Percentiles rank a stretch among this genome's conserved stretches.
Evolutionary conservation across 73 alveolate genomes (phyloP).

Genomic region (Loxodes magnus): DNA sequence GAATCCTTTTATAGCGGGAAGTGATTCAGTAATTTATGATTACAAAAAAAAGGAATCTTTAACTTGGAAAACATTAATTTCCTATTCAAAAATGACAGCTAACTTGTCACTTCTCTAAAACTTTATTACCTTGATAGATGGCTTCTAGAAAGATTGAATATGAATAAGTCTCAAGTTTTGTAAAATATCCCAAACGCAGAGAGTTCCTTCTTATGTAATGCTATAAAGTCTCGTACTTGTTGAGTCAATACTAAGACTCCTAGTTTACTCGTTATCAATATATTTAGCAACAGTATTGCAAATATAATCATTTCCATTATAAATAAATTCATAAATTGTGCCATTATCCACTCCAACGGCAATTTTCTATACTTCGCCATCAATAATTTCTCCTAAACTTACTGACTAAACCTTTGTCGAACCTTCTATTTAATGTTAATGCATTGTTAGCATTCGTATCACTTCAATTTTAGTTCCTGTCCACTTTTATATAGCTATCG

Average conservation of each 20-base stretch:
- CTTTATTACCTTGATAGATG: slow-evolving; percentile 21
- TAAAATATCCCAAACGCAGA: slow-evolving; percentile 55
- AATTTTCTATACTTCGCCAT: slow-evolving; percentile 18
- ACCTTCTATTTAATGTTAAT: no score
- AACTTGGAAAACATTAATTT: slow-evolving; percentile 23
- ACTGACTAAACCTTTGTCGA: no score
- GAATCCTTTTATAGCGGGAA: no score
- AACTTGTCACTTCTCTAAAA: slow-evolving; percentile 37
- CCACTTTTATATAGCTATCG: slow-evolving; percentile 46
- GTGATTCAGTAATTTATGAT: no score
- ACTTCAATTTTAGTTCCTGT: no score
- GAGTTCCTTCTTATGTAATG: slow-evolving; percentile 36
- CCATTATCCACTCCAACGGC: slow-evolving; percentile 52
- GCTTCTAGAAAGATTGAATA: slow-evolving; percentile 30
- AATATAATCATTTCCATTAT: slow-evolving; percentile 10
- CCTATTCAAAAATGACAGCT: slow-evolving; percentile 42
- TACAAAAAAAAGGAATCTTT: no score
- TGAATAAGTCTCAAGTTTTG: slow-evolving; percentile 28
- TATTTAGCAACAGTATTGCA: slow-evolving; percentile 24
- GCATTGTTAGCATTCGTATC: no score
- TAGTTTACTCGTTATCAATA: slow-evolving; percentile 40
- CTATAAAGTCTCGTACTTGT: slow-evolving; percentile 25
- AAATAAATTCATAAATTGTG: slow-evolving; percentile 24
- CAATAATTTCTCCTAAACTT: slow-evolving; percentile 31
- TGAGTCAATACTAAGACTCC: slow-evolving; percentile 36